Percentiles rank a stretch among this genome's conserved stretches.
phyloP scores from a whole-genome alignment of 768 basidiomycete genomes.

The Dioszegia crocea region DNA sequence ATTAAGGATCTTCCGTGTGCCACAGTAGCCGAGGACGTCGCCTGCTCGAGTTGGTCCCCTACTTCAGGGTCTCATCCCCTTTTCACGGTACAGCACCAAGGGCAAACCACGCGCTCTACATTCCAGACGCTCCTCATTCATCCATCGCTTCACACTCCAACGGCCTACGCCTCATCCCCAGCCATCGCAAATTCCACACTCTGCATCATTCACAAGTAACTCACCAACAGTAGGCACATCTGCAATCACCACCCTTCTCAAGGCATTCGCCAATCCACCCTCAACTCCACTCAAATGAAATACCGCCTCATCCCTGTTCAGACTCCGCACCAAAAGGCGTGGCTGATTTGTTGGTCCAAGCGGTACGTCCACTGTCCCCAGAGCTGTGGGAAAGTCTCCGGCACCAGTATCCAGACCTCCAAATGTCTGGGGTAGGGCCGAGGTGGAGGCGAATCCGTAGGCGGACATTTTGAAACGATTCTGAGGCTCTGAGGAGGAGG shows the following conservation, averaged over 20 bases:
- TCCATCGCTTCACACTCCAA: too few species aligned
- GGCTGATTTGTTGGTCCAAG: constrained; percentile 41
- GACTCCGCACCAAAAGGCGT: constrained; percentile 38
- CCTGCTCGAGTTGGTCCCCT: too few species aligned
- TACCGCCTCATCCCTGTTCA: constrained; percentile 78
- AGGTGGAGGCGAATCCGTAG: constrained; percentile 1
- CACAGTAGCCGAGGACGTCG: too few species aligned
- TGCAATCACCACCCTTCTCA: constrained; percentile 90
- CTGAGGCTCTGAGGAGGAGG: neutral
- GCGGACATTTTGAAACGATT: neutral
- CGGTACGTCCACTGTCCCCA: constrained; percentile 25
- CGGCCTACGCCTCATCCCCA: too few species aligned
- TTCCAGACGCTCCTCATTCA: too few species aligned
- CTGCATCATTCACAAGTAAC: constrained; percentile 41
- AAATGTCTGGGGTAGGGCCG: neutral
- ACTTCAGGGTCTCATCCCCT: too few species aligned
- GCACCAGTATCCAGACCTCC: neutral
- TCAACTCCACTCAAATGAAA: constrained; percentile 96
- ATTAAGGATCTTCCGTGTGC: too few species aligned
- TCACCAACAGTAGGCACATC: constrained; percentile 92
- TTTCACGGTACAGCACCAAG: too few species aligned
- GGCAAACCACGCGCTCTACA: too few species aligned
- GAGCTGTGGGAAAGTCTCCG: neutral
- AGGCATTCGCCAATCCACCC: constrained; percentile 88
- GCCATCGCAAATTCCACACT: too few species aligned